These are phyloP conservation scores for Phaffomyces antillensis DNA, from an alignment of 805 yeast species.

Conservation along the genomic window DNA sequence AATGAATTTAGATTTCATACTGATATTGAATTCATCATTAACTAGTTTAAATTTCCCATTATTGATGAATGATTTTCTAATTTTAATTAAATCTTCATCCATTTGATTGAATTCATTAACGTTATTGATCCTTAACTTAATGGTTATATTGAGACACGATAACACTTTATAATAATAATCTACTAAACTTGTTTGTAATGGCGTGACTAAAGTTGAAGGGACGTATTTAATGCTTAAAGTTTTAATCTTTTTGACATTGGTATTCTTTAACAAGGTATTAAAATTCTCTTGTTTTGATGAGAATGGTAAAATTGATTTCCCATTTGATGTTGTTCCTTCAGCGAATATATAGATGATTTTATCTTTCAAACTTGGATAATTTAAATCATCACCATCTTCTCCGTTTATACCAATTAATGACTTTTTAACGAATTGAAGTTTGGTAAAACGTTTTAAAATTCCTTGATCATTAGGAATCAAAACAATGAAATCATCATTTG, in stretches of 20 bases:
- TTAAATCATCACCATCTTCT: slow-evolving; percentile 7
- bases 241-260: slow-evolving; percentile 11
- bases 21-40: slow-evolving; percentile 35
- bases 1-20: slow-evolving; percentile 39
- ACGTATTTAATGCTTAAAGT: slow-evolving; percentile 24
- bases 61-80: slow-evolving; percentile 29
- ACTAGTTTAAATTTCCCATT: slow-evolving; percentile 44
- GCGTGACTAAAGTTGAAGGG: slow-evolving; percentile 26
- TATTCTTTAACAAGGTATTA: slow-evolving; percentile 10
- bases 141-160: slow-evolving; percentile 15
- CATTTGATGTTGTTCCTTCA: slow-evolving; percentile 86
- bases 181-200: slow-evolving; percentile 17
- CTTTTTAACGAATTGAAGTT: slow-evolving; percentile 25
- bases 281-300: slow-evolving; percentile 22
- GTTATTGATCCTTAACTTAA: slow-evolving; percentile 21
- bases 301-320: slow-evolving; percentile 64
- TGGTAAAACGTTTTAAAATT: slow-evolving; percentile 21
- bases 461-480: slow-evolving; percentile 32
- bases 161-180: slow-evolving; percentile 17
- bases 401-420: neutral
- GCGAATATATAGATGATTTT: slow-evolving; percentile 50
- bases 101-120: slow-evolving; percentile 16
- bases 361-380: slow-evolving; percentile 23
- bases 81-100: slow-evolving; percentile 19
- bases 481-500: slow-evolving; percentile 23